phyloP scores from a whole-genome alignment of 495 filamentous ascomycete genomes.

The Daldinia vernicosa region DNA sequence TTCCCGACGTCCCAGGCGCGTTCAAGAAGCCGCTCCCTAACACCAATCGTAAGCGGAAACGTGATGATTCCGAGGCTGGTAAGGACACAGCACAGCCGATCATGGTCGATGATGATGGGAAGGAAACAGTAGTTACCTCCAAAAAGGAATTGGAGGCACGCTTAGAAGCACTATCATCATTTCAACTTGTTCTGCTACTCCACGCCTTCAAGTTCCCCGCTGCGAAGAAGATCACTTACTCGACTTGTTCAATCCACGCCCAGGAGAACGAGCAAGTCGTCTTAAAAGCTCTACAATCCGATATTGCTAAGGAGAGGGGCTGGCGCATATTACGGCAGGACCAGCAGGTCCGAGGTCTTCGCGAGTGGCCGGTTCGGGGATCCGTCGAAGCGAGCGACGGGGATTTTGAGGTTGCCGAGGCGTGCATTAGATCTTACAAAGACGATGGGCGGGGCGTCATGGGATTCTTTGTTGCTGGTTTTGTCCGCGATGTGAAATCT shows the following conservation, averaged over 20 bases:
- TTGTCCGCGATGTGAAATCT: constrained; percentile 47
- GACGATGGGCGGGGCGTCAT: constrained; percentile 75
- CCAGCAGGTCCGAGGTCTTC: constrained; percentile 75
- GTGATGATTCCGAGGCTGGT: constrained; percentile 43
- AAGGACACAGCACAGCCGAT: constrained; percentile 46
- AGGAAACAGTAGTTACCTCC: constrained; percentile 52
- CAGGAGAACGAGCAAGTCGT: constrained; percentile 92
- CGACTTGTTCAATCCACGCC: constrained; percentile 87
- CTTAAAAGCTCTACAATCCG: constrained; percentile 68
- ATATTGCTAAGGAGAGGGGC: constrained; percentile 70
- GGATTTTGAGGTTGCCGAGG: constrained; percentile 61
- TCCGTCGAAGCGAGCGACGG: constrained; percentile 54
- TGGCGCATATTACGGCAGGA: constrained; percentile 78
- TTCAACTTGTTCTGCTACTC: constrained; percentile 78
- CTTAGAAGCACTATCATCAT: constrained; percentile 74
- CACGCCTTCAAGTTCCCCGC: constrained; percentile 85
- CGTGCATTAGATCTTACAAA: constrained; percentile 82
- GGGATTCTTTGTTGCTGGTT: constrained; percentile 55
- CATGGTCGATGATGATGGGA: constrained; percentile 60
- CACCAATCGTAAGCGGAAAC: constrained; percentile 53
- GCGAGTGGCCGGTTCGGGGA: constrained; percentile 76
- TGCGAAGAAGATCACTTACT: constrained; percentile 84
- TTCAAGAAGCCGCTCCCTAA: constrained; percentile 22
- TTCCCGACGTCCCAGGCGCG: constrained; percentile 57
- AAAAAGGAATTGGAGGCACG: constrained; percentile 61